Percentiles rank a stretch among this genome's conserved stretches.
These are phyloP conservation scores for Nannizzia gypsea DNA, from an alignment of 2,329 filamentous ascomycete species.

Conservation along the genomic window DNA sequence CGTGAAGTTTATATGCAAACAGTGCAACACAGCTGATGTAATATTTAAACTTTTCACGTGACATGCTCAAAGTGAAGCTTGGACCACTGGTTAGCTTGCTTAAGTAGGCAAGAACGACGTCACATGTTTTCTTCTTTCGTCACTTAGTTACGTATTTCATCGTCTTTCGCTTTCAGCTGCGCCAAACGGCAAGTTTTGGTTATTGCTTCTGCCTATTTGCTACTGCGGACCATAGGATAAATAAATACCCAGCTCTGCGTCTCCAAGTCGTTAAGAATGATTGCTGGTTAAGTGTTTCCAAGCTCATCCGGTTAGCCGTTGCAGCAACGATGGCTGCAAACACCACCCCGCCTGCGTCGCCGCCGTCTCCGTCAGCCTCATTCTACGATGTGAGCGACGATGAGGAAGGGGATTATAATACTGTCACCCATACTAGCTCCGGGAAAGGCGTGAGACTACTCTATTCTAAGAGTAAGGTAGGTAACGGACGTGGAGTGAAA, in stretches of 20 bases:
- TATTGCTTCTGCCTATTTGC: neutral
- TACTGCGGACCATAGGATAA: neutral
- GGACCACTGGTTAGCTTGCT: no score
- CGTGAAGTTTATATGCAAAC: no score
- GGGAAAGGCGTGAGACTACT: conserved; percentile 78
- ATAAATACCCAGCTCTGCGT: no score
- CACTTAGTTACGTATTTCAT: neutral
- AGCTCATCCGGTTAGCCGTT: neutral
- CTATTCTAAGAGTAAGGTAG: conserved; percentile 91
- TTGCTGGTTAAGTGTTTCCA: neutral
- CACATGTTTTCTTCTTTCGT: neutral
- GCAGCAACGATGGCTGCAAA: conserved; percentile 1
- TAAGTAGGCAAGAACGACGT: neutral
- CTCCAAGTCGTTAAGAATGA: neutral
- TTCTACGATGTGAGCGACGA: conserved; percentile 96
- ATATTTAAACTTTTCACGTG: no score
- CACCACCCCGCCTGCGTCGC: conserved; percentile 17
- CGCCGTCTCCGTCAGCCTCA: conserved; percentile 66
- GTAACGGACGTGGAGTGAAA: neutral
- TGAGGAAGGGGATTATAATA: conserved; percentile 90
- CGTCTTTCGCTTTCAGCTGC: neutral
- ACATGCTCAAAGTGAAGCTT: no score
- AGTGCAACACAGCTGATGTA: no score
- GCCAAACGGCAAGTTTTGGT: neutral
- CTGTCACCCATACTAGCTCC: conserved; percentile 66